phyloP scores from a whole-genome alignment of 73 alveolate species.

The Diophrys sp. region DNA sequence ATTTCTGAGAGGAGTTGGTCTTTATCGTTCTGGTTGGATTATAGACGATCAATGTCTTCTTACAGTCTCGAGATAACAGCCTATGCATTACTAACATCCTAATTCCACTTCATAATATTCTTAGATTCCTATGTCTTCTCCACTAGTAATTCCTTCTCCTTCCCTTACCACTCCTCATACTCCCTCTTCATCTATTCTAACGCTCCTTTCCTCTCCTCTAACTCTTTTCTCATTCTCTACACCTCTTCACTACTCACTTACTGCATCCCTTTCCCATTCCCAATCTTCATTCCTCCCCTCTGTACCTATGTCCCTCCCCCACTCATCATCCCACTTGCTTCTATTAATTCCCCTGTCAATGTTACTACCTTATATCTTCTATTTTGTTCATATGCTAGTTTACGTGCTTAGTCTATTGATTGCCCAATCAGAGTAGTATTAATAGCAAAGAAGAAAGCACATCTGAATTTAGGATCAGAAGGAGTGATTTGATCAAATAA shows the following conservation, averaged over 20 bases:
- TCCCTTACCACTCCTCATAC: not conserved
- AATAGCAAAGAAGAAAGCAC: conserved; percentile 69
- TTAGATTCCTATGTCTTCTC: no score
- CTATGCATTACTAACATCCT: no score
- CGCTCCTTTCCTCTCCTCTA: not conserved
- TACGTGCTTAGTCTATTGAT: conserved; percentile 69
- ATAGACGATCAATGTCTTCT: no score
- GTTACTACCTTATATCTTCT: conserved; percentile 79
- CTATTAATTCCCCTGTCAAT: conserved; percentile 83
- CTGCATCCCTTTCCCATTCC: not conserved
- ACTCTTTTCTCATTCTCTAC: not conserved
- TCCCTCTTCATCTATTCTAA: not conserved
- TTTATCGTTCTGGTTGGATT: no score
- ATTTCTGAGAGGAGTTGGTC: no score
- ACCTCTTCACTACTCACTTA: not conserved
- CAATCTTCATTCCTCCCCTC: not conserved
- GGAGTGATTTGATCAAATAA: conserved; percentile 57
- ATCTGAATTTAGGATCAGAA: conserved; percentile 43
- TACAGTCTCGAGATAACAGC: no score
- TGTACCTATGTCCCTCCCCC: conserved; percentile 78
- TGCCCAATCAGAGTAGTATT: conserved; percentile 83
- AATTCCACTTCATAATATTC: no score
- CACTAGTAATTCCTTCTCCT: no score
- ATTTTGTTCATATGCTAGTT: conserved; percentile 76
- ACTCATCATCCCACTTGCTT: conserved; percentile 83